Base-by-base conservation (phyloP, 768 basidiomycete species). In the Hygrocybe coccinea region DNA sequence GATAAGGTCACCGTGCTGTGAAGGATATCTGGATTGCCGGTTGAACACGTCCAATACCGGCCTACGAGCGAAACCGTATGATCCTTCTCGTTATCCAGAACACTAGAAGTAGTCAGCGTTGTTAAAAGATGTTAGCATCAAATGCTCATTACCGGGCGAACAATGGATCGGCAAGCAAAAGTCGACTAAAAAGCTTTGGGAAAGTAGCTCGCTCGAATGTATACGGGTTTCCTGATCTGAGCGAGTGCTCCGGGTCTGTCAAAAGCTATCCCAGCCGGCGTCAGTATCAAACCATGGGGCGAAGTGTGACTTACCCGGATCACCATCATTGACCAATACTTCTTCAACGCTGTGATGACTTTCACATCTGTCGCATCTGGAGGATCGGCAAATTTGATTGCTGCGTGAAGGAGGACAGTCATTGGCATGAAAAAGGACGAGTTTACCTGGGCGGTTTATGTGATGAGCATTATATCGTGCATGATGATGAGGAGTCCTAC, bases 1-100 rank as follows among this genome's bases (percentile, higher is more conserved):
- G 47, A 25, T n/a, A 49, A 49, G 33, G 25, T 29, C 25, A 29
- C 8, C 10, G 47, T 49, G 21, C 25, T 49, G 22, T 22, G 47
- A 22, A 49, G 11, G 21, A 49, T 49, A 49, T 49, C 47, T 24
- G 47, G 21, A 22, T 19, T n/a, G 47, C n/a, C 47, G 33, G 9
- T 49, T 29, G 47, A 49, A 49, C 12, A 49, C 25, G 29, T 49
- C 47, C 47, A 49, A 49, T 49, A 34, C 22, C 47, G 47, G 21
- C 47, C 25, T 49, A 49, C 29, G 9, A 49, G 47, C 10, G 47
- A 49, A 25, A 49, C 25, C 29, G 47, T 49, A 29, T 49, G 29
- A 49, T 49, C 47, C 9, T 9, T 21, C 21, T 49, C 47, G 21
- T 49, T 49, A 49, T 49, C 47, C 47, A 49, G 47, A 25, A 49